Conservation (phyloP, 352 stramenopile species). For the Phytopythium aichiense region DNA sequence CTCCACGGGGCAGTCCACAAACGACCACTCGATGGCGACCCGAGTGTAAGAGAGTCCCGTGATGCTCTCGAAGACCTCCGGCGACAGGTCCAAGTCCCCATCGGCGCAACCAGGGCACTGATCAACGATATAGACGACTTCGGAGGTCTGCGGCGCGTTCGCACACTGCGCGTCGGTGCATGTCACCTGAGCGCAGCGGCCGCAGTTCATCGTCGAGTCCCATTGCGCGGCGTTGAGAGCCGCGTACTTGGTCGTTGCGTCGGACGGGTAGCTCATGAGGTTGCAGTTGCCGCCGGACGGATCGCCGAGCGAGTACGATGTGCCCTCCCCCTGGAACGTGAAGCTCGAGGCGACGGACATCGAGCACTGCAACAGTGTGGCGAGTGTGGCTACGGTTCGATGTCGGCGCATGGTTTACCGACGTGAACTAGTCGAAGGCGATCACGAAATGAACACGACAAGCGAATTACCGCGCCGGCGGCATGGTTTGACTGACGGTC, state of each 20-base stretch:
- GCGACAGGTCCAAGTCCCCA: conserved; percentile 55
- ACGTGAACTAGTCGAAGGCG: neutral
- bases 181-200: conserved; percentile 37
- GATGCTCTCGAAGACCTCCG: conserved; percentile 53
- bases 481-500: neutral
- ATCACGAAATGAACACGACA: neutral
- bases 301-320: conserved; percentile 25
- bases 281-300: conserved; percentile 40
- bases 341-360: neutral
- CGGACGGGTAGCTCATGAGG: conserved; percentile 28
- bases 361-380: neutral
- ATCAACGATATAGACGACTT: conserved; percentile 67
- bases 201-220: conserved; percentile 38
- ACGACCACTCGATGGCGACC: conserved; percentile 53
- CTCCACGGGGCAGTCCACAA: conserved; percentile 54
- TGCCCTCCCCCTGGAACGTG: conserved; percentile 17
- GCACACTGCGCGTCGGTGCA: conserved; percentile 50
- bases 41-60: conserved; percentile 45
- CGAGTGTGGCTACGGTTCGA: neutral
- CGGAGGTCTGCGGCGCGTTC: conserved; percentile 18
- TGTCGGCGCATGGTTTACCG: neutral
- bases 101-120: conserved; percentile 48
- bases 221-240: conserved; percentile 39
- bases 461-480: neutral
- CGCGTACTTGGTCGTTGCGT: conserved; percentile 30